Conservation (phyloP, 768 basidiomycete genomes). For the Rhizopogon vesiculosus region DNA sequence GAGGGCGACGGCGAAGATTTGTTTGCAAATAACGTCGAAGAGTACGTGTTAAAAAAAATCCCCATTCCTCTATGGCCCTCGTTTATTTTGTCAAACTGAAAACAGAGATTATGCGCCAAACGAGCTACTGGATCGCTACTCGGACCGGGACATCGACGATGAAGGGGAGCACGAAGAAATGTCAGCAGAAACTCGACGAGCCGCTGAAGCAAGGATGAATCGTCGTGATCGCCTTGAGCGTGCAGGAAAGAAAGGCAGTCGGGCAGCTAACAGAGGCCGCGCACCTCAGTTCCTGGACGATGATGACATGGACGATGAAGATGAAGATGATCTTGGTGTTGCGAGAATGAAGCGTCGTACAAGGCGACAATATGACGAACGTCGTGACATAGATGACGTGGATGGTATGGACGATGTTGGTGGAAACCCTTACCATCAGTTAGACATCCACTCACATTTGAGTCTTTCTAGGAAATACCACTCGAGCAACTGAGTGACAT, state of each 20-base stretch:
- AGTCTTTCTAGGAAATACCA: slow-evolving; percentile 70
- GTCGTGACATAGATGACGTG: slow-evolving; percentile 84
- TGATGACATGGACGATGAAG: slow-evolving; percentile 75
- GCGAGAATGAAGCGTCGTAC: slow-evolving; percentile 77
- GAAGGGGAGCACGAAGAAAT: slow-evolving; percentile 65
- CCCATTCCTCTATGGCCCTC: slow-evolving; percentile 5
- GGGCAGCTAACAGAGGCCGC: slow-evolving; percentile 74
- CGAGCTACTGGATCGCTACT: slow-evolving; percentile 80
- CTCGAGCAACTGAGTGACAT: slow-evolving; percentile 96
- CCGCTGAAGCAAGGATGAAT: slow-evolving; percentile 84
- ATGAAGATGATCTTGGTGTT: slow-evolving; percentile 61
- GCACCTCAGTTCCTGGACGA: slow-evolving; percentile 86
- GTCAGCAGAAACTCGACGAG: slow-evolving; percentile 65
- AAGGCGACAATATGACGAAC: slow-evolving; percentile 91
- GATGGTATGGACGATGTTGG: slow-evolving; percentile 85
- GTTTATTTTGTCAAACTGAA: slow-evolving; percentile 1
- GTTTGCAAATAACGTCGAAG: slow-evolving; percentile 74
- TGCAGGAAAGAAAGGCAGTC: slow-evolving; percentile 59
- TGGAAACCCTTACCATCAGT: slow-evolving; percentile 7
- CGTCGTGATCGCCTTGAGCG: slow-evolving; percentile 77
- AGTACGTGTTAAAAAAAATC: slow-evolving; percentile 39
- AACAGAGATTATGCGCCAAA: slow-evolving; percentile 83
- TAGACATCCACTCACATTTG: slow-evolving; percentile 11
- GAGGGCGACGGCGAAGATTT: slow-evolving; percentile 93
- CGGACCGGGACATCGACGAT: slow-evolving; percentile 84